A percentile compares a stretch with the other conserved stretches of the same genome.
phyloP scores from a whole-genome alignment of 1,284 basidiomycete genomes.

The Ganoderma lingzhi region DNA sequence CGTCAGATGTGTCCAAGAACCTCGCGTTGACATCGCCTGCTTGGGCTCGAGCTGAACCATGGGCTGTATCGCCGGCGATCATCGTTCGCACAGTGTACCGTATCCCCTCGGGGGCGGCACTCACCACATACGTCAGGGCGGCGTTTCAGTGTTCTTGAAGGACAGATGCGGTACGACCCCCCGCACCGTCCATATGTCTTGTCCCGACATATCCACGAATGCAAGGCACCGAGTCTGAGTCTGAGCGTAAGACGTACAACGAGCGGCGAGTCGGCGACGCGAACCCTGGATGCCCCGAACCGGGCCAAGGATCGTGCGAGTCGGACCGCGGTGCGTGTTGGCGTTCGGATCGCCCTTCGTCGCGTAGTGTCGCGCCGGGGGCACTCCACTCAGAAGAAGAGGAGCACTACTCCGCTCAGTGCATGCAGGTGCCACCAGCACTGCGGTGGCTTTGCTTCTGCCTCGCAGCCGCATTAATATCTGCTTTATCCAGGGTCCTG shows the following conservation, averaged over 20 bases:
- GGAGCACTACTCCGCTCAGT: neutral
- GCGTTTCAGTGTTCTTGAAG: constrained; percentile 11
- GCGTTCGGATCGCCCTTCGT: neutral
- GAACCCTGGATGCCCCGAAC: neutral
- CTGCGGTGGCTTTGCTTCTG: constrained; percentile 1
- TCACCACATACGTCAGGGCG: constrained; percentile 9
- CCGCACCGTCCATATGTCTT: neutral
- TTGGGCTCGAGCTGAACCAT: constrained; percentile 11
- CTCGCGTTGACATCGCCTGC: constrained; percentile 16
- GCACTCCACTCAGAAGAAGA: constrained; percentile 1
- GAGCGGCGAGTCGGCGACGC: neutral
- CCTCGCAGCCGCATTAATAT: neutral
- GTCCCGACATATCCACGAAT: constrained; percentile 3
- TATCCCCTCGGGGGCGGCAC: constrained; percentile 17
- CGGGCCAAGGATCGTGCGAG: neutral
- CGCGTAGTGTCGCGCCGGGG: neutral
- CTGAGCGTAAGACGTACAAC: neutral
- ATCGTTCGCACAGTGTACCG: constrained; percentile 15
- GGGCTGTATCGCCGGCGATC: constrained; percentile 18
- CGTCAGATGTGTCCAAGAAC: constrained; percentile 18
- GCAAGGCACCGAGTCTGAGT: neutral
- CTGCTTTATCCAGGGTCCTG: constrained; percentile 7
- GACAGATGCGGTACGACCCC: neutral
- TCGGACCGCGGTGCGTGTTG: constrained; percentile 1
- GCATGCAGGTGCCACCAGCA: constrained; percentile 2